Conservation (phyloP, 257 asterid species). For the Jasminum sambac region DNA sequence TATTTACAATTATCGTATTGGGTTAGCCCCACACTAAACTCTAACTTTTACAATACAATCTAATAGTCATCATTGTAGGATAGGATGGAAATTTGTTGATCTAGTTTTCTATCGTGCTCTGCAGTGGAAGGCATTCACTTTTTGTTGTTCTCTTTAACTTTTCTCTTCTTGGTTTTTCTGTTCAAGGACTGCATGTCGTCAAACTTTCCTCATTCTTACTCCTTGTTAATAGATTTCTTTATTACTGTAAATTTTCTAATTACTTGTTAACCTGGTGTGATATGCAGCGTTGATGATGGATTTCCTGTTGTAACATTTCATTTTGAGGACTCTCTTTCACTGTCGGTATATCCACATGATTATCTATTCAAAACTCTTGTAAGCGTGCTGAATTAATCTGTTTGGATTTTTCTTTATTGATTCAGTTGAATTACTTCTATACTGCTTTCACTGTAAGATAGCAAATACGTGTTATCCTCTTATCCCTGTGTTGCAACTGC, state of each 20-base stretch:
- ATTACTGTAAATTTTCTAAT: neutral
- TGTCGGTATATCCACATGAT: slow-evolving; percentile 60
- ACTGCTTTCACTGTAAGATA: slow-evolving; percentile 12
- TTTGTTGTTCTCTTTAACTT: neutral
- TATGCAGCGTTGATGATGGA: slow-evolving; percentile 61
- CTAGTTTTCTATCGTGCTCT: no score
- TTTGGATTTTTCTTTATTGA: slow-evolving; percentile 14
- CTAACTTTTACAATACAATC: no score
- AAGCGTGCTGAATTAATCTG: slow-evolving; percentile 36
- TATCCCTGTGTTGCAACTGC: neutral
- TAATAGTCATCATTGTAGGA: neutral
- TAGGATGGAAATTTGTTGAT: neutral
- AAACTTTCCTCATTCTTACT: neutral
- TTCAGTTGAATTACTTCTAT: neutral
- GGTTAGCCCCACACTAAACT: no score
- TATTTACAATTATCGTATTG: no score
- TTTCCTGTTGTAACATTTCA: slow-evolving; percentile 61
- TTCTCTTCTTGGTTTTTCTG: neutral
- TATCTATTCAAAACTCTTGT: slow-evolving; percentile 60
- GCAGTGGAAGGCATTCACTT: no score
- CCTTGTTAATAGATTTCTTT: slow-evolving; percentile 8
- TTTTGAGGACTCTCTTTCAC: slow-evolving; percentile 42
- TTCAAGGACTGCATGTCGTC: neutral
- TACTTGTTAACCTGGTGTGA: slow-evolving; percentile 23
- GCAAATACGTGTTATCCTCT: neutral